phyloP scores from a whole-genome alignment of 1,284 basidiomycete genomes.

The Stygiomarasmius scandens region DNA sequence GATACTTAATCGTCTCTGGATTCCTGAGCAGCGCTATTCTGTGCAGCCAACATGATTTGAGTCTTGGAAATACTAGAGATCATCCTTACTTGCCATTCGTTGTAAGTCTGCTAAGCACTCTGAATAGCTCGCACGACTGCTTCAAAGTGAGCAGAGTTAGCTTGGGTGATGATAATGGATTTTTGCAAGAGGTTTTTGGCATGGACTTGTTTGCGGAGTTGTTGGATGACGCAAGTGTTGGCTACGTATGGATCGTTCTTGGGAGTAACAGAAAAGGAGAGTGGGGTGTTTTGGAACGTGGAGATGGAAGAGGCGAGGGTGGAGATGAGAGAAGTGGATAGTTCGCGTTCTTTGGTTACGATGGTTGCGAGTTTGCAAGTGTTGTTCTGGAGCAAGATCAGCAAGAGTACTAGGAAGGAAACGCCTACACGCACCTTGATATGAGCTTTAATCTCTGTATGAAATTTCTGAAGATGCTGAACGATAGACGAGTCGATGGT shows the following conservation, averaged over 20 bases:
- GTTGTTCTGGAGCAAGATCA: slow-evolving; percentile 99
- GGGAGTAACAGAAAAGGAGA: slow-evolving; percentile 55
- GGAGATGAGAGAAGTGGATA: slow-evolving; percentile 86
- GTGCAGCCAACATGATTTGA: slow-evolving; percentile 74
- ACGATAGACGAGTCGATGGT: slow-evolving; percentile 98
- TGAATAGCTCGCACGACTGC: slow-evolving; percentile 96
- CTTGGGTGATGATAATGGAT: slow-evolving; percentile 98
- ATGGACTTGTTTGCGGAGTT: slow-evolving; percentile 92
- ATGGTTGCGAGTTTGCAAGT: slow-evolving; percentile 93
- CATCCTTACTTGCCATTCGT: slow-evolving; percentile 96
- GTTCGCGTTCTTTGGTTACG: slow-evolving; percentile 93
- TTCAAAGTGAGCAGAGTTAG: slow-evolving; percentile 97
- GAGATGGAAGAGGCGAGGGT: slow-evolving; percentile 89
- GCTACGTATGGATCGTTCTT: slow-evolving; percentile 53
- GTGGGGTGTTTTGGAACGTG: slow-evolving; percentile 94
- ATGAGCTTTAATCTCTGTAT: slow-evolving; percentile 96
- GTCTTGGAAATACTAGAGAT: slow-evolving; percentile 79
- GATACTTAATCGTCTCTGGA: slow-evolving; percentile 83
- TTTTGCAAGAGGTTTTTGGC: slow-evolving; percentile 99
- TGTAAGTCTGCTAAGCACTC: slow-evolving; percentile 96
- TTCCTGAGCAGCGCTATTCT: slow-evolving; percentile 88
- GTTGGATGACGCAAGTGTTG: slow-evolving; percentile 83
- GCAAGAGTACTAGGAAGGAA: too few relatives aligned
- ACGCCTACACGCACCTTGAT: slow-evolving; percentile 74
- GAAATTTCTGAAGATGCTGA: slow-evolving; percentile 94